Conservation (phyloP, 2,329 filamentous ascomycete species). For the Pestalotiopsis sp. region DNA sequence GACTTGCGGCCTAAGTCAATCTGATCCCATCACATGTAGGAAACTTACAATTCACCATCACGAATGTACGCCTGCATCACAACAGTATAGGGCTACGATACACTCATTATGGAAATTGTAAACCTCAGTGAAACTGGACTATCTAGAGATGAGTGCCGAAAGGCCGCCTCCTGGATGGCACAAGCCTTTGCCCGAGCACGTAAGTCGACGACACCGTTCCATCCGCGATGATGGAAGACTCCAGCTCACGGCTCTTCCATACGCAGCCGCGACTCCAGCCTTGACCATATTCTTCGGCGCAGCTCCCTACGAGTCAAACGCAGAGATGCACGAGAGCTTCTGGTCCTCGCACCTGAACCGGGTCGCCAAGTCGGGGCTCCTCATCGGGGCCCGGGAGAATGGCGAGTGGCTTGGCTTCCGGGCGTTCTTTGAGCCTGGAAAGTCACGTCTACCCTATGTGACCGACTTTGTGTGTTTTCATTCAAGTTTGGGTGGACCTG, state of each 20-base stretch:
- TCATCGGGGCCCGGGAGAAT: not conserved
- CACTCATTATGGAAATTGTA: not conserved
- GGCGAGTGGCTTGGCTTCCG: constrained; percentile 3
- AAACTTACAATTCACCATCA: not conserved
- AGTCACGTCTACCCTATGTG: not conserved
- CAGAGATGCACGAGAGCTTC: constrained; percentile 7
- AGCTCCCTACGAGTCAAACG: constrained; percentile 2
- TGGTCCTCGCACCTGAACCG: constrained; percentile 6
- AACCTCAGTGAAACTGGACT: not conserved
- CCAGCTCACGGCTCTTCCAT: not conserved
- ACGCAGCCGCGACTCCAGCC: not conserved
- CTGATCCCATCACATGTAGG: not conserved
- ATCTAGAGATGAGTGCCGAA: not conserved
- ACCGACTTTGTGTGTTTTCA: not conserved
- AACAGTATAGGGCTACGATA: not conserved
- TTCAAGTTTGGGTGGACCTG: not conserved
- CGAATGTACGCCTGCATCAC: not conserved
- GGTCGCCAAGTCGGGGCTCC: not conserved
- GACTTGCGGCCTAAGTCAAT: not conserved
- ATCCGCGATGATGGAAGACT: not conserved
- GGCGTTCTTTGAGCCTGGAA: constrained; percentile 2
- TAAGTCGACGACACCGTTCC: not conserved
- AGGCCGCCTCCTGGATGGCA: constrained; percentile 2
- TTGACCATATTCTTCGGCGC: constrained; percentile 8
- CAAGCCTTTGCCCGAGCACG: constrained; percentile 2